Conservation (phyloP, 2,329 filamentous ascomycete species). For the Ceratocystis cubensis region DNA sequence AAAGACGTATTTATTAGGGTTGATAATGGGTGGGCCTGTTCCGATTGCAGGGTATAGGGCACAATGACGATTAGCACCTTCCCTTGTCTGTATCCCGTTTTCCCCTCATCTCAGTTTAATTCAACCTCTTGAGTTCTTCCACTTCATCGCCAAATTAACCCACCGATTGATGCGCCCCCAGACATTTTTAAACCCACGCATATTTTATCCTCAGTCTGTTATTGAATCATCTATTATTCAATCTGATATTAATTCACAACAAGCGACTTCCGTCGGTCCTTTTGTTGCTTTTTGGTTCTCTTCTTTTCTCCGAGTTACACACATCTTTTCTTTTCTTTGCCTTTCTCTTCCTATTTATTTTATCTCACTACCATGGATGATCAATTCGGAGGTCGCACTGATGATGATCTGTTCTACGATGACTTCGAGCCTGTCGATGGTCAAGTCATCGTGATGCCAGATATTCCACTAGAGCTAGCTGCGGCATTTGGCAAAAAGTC, state of each 20-base stretch:
- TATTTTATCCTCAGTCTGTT: not conserved
- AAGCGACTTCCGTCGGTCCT: not conserved
- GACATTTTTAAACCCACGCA: not conserved
- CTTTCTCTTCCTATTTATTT: not conserved
- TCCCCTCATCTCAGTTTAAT: not conserved
- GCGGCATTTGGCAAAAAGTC: slow-evolving; percentile 8
- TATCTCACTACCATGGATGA: slow-evolving; percentile 38
- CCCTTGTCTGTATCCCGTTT: not conserved
- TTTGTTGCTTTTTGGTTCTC: not conserved
- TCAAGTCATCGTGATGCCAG: slow-evolving; percentile 23
- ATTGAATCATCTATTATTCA: not conserved
- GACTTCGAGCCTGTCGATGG: slow-evolving; percentile 45
- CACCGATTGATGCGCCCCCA: not conserved
- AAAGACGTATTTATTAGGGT: not conserved
- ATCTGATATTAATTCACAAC: not conserved
- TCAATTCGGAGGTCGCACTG: slow-evolving; percentile 48
- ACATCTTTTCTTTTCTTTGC: not conserved
- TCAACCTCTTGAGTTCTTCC: not conserved
- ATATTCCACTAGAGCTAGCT: slow-evolving; percentile 20
- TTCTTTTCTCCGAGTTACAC: slow-evolving; percentile 8
- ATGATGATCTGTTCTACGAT: slow-evolving; percentile 51
- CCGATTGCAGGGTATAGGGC: not conserved
- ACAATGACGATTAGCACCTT: slow-evolving; percentile 8
- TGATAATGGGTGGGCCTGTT: not conserved
- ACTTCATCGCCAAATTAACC: not conserved